Percentiles rank a stretch among this genome's conserved stretches.
phyloP scores from a whole-genome alignment of 106 monocot species.

The Allium fistulosum region DNA sequence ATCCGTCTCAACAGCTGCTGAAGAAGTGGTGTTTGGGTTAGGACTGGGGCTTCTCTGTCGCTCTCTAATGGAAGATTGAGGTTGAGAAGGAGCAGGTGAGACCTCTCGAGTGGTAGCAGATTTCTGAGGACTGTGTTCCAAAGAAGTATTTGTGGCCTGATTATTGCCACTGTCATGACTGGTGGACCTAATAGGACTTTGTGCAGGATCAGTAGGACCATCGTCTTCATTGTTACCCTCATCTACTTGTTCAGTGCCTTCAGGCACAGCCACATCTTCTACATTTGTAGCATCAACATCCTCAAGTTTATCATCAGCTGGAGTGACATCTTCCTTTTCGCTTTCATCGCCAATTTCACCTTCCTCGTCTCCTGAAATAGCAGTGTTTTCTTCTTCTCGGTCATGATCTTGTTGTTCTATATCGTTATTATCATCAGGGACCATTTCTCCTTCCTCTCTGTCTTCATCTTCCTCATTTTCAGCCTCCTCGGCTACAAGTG shows the following conservation, averaged over 20 bases:
- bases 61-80: slow-evolving; percentile 9
- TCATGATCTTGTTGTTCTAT: slow-evolving; percentile 27
- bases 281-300: slow-evolving; percentile 1
- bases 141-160: slow-evolving; percentile 14
- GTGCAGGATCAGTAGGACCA: slow-evolving; percentile 16
- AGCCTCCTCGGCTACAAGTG: slow-evolving; percentile 25
- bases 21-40: background rate
- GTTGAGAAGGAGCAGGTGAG: slow-evolving; percentile 15
- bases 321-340: slow-evolving; percentile 14
- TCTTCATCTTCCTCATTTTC: slow-evolving; percentile 50
- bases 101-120: slow-evolving; percentile 8
- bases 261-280: slow-evolving; percentile 23
- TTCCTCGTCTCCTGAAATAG: slow-evolving; percentile 4
- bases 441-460: slow-evolving; percentile 57
- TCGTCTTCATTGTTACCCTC: slow-evolving; percentile 14
- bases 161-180: slow-evolving; percentile 4
- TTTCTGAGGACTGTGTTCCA: slow-evolving; percentile 10
- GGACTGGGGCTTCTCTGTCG: slow-evolving; percentile 14
- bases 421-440: slow-evolving; percentile 30
- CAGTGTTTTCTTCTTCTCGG: slow-evolving; percentile 12
- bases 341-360: slow-evolving; percentile 24
- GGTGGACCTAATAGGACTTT: slow-evolving; percentile 15
- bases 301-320: slow-evolving; percentile 26
- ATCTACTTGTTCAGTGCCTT: slow-evolving; percentile 19
- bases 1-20: slow-evolving; percentile 3